These are phyloP conservation scores for Yarrowia yakushimensis DNA, from an alignment of 805 yeast genomes.

Conservation along the genomic window DNA sequence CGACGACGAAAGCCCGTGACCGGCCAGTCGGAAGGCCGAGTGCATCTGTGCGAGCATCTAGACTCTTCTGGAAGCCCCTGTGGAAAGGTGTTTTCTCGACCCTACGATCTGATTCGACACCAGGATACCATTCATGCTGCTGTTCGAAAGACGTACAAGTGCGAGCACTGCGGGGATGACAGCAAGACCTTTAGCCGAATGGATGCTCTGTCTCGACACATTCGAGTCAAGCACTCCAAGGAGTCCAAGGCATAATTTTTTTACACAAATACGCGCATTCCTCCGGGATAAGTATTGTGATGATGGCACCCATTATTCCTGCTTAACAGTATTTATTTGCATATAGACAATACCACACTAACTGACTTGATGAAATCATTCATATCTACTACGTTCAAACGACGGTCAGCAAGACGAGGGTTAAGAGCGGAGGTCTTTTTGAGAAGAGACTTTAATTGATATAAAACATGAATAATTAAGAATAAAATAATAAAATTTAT, in stretches of 20 bases:
- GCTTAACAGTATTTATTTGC: constrained; percentile 25
- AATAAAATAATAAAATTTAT: no score
- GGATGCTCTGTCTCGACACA: constrained; percentile 92
- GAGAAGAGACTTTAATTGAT: background rate
- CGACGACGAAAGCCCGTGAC: constrained; percentile 16
- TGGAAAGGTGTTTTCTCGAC: constrained; percentile 80
- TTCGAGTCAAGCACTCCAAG: constrained; percentile 72
- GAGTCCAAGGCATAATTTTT: constrained; percentile 7
- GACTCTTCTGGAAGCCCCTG: constrained; percentile 45
- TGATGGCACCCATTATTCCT: constrained; percentile 16
- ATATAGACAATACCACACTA: constrained; percentile 25
- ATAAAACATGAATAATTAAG: background rate
- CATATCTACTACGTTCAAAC: constrained; percentile 11
- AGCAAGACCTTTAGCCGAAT: constrained; percentile 85
- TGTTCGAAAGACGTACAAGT: constrained; percentile 77
- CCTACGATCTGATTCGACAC: constrained; percentile 90
- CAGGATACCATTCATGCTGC: constrained; percentile 95
- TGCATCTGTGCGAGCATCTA: constrained; percentile 5
- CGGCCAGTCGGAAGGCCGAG: background rate
- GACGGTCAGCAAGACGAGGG: constrained; percentile 13
- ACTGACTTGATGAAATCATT: constrained; percentile 11
- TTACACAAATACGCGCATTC: background rate
- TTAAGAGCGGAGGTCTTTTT: constrained; percentile 15
- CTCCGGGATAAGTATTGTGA: constrained; percentile 22
- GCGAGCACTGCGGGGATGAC: constrained; percentile 78